Conservation (phyloP, 2,329 filamentous ascomycete species). For the Pseudogymnoascus sp. region DNA sequence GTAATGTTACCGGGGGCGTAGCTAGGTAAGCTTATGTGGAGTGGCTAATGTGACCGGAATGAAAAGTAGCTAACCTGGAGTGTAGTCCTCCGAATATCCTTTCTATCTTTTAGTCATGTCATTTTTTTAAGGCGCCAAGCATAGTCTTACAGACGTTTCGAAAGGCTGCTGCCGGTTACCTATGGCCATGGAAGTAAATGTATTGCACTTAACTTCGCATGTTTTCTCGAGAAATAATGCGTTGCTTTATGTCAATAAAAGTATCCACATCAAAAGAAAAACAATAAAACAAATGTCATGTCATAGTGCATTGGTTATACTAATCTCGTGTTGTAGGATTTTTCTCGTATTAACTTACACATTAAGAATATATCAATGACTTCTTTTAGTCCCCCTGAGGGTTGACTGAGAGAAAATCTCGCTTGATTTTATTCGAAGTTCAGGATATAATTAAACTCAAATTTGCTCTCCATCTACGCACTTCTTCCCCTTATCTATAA, state of each 20-base stretch:
- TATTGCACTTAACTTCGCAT: not conserved
- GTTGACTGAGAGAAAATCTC: not conserved
- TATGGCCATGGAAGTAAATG: not conserved
- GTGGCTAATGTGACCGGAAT: not conserved
- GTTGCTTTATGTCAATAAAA: not conserved
- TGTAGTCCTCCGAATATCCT: not conserved
- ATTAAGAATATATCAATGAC: not conserved
- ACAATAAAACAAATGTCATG: not conserved
- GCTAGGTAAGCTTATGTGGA: not conserved
- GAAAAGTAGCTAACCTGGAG: not conserved
- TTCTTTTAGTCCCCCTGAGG: not conserved
- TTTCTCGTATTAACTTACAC: not conserved
- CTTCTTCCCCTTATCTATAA: slow-evolving; percentile 25
- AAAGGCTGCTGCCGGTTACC: not conserved
- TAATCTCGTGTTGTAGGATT: not conserved
- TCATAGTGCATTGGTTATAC: not conserved
- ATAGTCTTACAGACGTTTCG: not conserved
- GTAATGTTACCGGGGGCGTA: slow-evolving; percentile 30
- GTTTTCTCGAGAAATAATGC: not conserved
- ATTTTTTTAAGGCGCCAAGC: not conserved
- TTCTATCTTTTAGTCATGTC: not conserved
- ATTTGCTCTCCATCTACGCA: too few species aligned
- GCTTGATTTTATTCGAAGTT: not conserved
- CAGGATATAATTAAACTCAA: not conserved
- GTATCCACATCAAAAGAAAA: not conserved